Evolutionary conservation across 495 filamentous ascomycete genomes (phyloP), one percentile per base, ranked within the genome.

Genomic region (Podospora sp.): DNA sequence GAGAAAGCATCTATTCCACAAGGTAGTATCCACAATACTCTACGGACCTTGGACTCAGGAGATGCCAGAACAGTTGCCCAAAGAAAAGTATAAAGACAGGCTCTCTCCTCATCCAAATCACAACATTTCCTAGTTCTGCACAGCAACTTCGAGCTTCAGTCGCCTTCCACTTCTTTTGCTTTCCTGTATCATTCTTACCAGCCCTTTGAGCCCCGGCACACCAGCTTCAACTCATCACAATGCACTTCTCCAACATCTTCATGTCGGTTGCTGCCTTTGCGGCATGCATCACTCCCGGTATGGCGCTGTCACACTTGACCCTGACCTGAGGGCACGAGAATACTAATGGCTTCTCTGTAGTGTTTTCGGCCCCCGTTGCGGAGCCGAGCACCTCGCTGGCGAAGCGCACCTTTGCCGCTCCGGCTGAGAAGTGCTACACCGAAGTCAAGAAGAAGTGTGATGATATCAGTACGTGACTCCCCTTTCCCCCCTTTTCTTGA

Each of bases 401-500:
- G 58, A 40, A 61, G 58, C 58, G 58, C 22, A 46, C 58, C 27
- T 46, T 61, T n/a, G 27, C 26, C 12, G 58, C 26, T 20, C 27
- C 58, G 18, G 58, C 58, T 61, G 27, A 61, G 29, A 40, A 16
- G 8, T 61, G 58, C 58, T 61, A 61, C 25, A 36, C 26, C 2
- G 58, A 46, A 2, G 58, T 61, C 25, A 35, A 61, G 58, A 46
- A 61, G 58, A 61, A 61, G 58, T 61, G 27, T 36, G 33, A 46
- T 46, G 58, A 61, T 40, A 61, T 61, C 58, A 61, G 58, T 61
- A 61, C 6, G 58, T 36, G 9, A 58, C 55, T 25, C 4, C 55
- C 21, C 53, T 5, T 57, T 24, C 9, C 25, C 14, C 25, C 8
- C 14, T 40, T 61, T n/a, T 35, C 27, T n/a, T 24, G n/a, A 36